Conservation (phyloP, 305 asterid species). For the Ilex paraguariensis region DNA sequence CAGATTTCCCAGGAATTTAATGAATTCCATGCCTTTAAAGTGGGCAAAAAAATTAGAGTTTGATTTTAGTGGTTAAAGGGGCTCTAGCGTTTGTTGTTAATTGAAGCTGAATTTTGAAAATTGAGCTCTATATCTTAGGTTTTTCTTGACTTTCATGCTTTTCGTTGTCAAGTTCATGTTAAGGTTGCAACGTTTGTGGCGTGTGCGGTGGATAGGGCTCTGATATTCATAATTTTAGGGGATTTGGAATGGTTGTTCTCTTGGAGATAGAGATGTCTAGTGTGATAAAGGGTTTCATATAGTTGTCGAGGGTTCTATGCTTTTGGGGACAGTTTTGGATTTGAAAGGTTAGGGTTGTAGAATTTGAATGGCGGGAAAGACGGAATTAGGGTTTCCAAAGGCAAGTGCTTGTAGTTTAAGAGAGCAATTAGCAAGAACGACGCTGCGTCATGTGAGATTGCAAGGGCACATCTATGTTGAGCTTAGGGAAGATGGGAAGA, state of each 20-base stretch:
- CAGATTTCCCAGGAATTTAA: neutral
- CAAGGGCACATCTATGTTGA: slow-evolving; percentile 86
- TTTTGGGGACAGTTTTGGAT: slow-evolving; percentile 3
- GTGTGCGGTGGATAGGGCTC: no score
- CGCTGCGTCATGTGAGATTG: slow-evolving; percentile 61
- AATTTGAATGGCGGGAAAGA: slow-evolving; percentile 41
- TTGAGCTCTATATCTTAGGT: neutral
- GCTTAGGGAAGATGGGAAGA: slow-evolving; percentile 89
- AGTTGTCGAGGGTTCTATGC: slow-evolving; percentile 6
- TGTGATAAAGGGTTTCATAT: slow-evolving; percentile 8
- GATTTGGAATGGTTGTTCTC: slow-evolving; percentile 5
- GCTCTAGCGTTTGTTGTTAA: neutral
- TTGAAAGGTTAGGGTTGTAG: neutral
- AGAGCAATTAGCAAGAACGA: slow-evolving; percentile 64
- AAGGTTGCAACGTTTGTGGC: no score
- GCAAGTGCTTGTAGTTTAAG: slow-evolving; percentile 44
- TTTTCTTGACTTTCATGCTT: no score
- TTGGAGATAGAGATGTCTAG: slow-evolving; percentile 14
- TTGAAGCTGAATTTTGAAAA: neutral
- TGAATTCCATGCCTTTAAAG: slow-evolving; percentile 15
- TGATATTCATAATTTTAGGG: no score
- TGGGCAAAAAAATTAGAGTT: slow-evolving; percentile 6
- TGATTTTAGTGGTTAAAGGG: neutral
- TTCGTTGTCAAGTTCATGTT: no score
- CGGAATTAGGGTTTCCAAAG: slow-evolving; percentile 48